Percentiles rank a stretch among this genome's conserved stretches.
phyloP scores from a whole-genome alignment of 192 early-diverging fungal species.

The Gonapodya sp. region DNA sequence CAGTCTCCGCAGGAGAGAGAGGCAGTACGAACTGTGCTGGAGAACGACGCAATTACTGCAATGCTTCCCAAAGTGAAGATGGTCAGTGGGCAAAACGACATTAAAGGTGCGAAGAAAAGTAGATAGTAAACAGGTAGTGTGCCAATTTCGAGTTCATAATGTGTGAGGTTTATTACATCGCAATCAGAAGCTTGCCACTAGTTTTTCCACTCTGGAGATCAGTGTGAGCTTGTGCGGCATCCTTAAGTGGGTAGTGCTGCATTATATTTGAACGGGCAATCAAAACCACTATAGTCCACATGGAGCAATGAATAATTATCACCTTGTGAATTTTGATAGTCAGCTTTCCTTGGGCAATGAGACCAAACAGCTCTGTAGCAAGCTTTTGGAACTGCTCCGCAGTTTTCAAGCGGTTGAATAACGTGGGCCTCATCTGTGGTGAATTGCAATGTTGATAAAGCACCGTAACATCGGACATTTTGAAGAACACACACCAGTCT shows the following conservation, averaged over 20 bases:
- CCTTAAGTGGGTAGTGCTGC: constrained; percentile 67
- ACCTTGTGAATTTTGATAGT: constrained; percentile 61
- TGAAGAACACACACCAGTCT: constrained; percentile 55
- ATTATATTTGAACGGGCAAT: too few relatives aligned
- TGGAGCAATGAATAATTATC: too few relatives aligned
- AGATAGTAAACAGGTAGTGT: too few relatives aligned
- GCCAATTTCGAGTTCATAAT: too few relatives aligned
- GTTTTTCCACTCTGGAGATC: constrained; percentile 68
- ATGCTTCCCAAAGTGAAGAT: constrained; percentile 28
- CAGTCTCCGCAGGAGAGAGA: constrained; percentile 17
- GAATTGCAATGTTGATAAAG: constrained; percentile 7
- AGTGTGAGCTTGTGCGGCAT: constrained; percentile 63
- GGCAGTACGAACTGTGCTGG: not conserved
- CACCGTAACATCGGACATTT: constrained; percentile 5
- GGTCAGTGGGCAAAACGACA: constrained; percentile 9
- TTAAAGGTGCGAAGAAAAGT: not conserved
- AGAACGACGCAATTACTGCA: constrained; percentile 22
- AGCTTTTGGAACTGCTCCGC: constrained; percentile 22
- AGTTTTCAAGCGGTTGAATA: constrained; percentile 8
- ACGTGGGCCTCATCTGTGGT: not conserved
- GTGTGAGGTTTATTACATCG: constrained; percentile 27
- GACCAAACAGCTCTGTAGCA: constrained; percentile 39
- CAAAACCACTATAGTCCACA: too few relatives aligned
- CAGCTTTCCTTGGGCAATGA: constrained; percentile 50
- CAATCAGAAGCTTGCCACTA: constrained; percentile 60